Evolutionary conservation across 2,329 filamentous ascomycete genomes (phyloP).

Genomic region (Mycogone perniciosa): DNA sequence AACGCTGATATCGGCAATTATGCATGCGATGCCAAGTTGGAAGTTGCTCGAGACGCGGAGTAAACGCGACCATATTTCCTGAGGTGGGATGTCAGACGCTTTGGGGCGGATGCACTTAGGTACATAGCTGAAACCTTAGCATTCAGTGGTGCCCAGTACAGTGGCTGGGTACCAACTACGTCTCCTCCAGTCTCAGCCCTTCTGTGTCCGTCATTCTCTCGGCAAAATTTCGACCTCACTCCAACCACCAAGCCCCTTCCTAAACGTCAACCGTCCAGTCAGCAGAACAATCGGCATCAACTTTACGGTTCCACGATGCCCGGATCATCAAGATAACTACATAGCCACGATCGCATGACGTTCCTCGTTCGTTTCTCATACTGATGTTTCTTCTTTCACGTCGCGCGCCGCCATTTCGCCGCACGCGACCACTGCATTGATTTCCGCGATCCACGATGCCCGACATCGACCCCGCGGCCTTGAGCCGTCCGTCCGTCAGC

Average conservation of each 20-base stretch:
- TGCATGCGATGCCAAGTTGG: not conserved
- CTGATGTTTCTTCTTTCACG: conserved; percentile 37
- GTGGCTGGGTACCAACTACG: conserved; percentile 20
- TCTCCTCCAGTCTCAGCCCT: conserved; percentile 15
- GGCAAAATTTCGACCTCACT: conserved; percentile 31
- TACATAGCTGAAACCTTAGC: conserved; percentile 5
- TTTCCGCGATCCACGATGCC: conserved; percentile 44
- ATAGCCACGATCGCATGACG: conserved; percentile 37
- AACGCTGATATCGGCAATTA: not conserved
- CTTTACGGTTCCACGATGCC: conserved; percentile 34
- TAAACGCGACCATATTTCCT: conserved; percentile 1
- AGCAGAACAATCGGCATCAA: conserved; percentile 32
- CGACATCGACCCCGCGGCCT: conserved; percentile 63
- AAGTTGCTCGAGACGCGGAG: conserved; percentile 3
- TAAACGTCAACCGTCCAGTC: conserved; percentile 15
- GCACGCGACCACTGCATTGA: conserved; percentile 40
- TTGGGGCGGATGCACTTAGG: not conserved
- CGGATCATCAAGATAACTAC: conserved; percentile 38
- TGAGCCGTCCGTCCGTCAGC: conserved; percentile 55
- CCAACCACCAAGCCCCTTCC: conserved; percentile 24
- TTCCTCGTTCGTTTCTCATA: conserved; percentile 32
- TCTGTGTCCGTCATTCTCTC: conserved; percentile 13
- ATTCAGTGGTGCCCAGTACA: not conserved
- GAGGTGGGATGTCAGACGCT: conserved; percentile 9
- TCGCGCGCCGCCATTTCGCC: conserved; percentile 39